Evolutionary conservation across 768 basidiomycete genomes (phyloP).

Genomic region (Thelephora aurantiotincta): DNA sequence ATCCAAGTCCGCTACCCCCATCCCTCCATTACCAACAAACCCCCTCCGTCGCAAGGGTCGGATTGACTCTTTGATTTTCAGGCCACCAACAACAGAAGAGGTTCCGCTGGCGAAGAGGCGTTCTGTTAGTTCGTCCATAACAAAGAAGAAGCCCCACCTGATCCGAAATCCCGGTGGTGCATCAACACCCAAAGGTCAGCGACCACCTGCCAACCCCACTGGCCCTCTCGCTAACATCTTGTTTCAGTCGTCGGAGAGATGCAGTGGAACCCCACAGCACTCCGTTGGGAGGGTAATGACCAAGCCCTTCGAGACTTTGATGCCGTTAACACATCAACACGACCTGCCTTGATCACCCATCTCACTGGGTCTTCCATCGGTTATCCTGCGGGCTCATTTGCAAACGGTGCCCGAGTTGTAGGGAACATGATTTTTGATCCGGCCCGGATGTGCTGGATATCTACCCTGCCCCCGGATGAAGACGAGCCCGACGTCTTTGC

Average conservation of each 20-base stretch:
- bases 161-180: conserved; percentile 71
- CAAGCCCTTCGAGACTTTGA: conserved; percentile 86
- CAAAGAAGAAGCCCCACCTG: conserved; percentile 68
- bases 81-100: conserved; percentile 16
- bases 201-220: not conserved
- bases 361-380: conserved; percentile 79
- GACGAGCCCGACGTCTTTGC: conserved; percentile 96
- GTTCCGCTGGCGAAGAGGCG: conserved; percentile 34
- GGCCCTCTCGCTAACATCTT: conserved; percentile 5
- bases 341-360: conserved; percentile 93
- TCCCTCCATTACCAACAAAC: conserved; percentile 27
- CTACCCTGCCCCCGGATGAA: conserved; percentile 70
- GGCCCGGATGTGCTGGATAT: conserved; percentile 88
- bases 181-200: conserved; percentile 55
- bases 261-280: conserved; percentile 87
- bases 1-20: not conserved
- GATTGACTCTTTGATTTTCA: conserved; percentile 36
- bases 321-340: conserved; percentile 61
- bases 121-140: conserved; percentile 29
- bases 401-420: conserved; percentile 74
- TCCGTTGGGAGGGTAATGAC: conserved; percentile 98
- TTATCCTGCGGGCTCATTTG: conserved; percentile 61
- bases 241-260: conserved; percentile 84
- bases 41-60: conserved; percentile 42
- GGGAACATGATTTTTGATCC: conserved; percentile 99